Base-by-base conservation (phyloP, 2,329 filamentous ascomycete genomes). In the Neonectria neomacrospora region DNA sequence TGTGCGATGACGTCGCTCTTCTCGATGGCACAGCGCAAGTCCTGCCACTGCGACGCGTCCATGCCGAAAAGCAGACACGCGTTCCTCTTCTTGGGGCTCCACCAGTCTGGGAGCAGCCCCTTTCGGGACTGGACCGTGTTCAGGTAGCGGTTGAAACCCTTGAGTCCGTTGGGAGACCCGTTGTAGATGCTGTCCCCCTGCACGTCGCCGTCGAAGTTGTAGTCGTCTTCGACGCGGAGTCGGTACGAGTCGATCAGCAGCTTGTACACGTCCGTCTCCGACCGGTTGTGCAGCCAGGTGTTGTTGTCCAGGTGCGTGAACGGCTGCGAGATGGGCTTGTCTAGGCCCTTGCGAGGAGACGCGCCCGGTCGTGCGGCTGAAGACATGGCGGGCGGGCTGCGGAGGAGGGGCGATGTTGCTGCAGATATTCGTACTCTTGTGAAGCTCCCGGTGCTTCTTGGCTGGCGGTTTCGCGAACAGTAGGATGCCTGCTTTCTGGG, bases 401-500 rank as follows among this genome's bases (percentile, higher is more conserved):
- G 34, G 14, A 14, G 34, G 6, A 37, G 14, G 14, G n/a, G 45
- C 47, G 63, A 71, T 63, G 63, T 71, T 75, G 48, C 66, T 70
- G 72, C 83, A 86, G 9, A 71, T 64, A 61, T 79, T n/a, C n/a
- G n/a, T n/a, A n/a, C n/a, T 79, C 68, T 83, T 83, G 73, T 87
- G 84, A 3, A 16, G 26, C 66, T 83, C 83, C 82, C 82, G 87
- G 23, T 26, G 23, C 23, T 26, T 26, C 3, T 26, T 3, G 23
- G 23, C 71, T 87, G 81, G 74, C 85, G 87, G 37, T 81, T 79
- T 23, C 77, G 77, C 44, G 82, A 83, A 77, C 85, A 88, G 74
- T 87, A 12, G 6, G 34, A 37, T 37, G 34, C 34, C 14, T 14
- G 34, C 14, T 12, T 37, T n/a, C 14, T 37, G 34, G 16, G 14